phyloP scores from a whole-genome alignment of 106 monocot species.

The Platanthera guangdongensis region DNA sequence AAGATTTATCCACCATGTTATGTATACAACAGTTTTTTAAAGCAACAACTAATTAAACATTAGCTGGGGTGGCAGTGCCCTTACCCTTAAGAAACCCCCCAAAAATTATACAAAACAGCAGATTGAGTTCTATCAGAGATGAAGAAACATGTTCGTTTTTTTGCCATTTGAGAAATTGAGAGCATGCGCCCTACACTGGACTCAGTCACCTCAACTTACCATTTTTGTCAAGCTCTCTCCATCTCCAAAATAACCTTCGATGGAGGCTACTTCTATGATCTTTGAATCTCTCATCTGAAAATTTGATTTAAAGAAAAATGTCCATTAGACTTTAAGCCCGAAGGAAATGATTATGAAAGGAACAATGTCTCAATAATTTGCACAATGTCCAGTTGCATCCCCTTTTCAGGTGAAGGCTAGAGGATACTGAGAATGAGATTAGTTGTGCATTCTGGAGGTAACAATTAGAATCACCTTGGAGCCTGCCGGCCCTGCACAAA shows the following conservation, averaged over 20 bases:
- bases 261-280: background rate
- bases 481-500: slow-evolving; percentile 53
- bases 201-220: background rate
- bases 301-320: background rate
- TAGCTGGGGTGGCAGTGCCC: too few species aligned
- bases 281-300: background rate
- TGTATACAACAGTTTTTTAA: too few species aligned
- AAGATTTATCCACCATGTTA: too few species aligned
- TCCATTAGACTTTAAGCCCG: background rate
- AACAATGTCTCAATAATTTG: background rate
- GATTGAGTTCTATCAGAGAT: too few species aligned
- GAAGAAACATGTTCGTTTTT: too few species aligned
- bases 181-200: too few species aligned
- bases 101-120: too few species aligned
- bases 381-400: background rate
- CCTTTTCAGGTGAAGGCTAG: background rate
- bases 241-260: background rate
- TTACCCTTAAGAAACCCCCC: too few species aligned
- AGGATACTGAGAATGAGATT: background rate
- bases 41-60: too few species aligned
- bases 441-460: background rate
- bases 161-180: too few species aligned
- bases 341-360: background rate
- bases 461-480: slow-evolving; percentile 26
- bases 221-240: background rate